These are phyloP conservation scores for Ceratobasidium sp. DNA, from an alignment of 1,284 basidiomycete genomes.

Conservation along the genomic window DNA sequence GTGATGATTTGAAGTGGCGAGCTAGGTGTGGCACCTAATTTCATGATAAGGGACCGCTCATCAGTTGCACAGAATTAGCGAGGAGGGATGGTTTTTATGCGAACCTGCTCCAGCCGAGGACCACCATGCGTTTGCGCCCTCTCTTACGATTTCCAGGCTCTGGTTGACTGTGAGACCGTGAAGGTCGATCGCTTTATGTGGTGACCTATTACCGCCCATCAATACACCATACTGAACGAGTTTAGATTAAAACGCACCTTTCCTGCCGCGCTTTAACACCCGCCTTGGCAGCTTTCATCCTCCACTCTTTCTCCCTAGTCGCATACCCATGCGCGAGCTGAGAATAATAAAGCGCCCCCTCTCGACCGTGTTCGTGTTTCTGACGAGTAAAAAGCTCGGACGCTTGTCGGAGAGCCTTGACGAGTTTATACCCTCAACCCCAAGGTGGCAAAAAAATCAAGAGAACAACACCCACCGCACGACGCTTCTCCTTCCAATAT, in stretches of 20 bases:
- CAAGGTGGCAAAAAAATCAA: background rate
- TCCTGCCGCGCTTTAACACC: slow-evolving; percentile 35
- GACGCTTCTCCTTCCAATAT: slow-evolving; percentile 41
- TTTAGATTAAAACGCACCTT: slow-evolving; percentile 16
- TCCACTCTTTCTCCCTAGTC: slow-evolving; percentile 42
- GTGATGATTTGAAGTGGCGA: slow-evolving; percentile 39
- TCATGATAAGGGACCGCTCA: background rate
- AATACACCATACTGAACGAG: background rate
- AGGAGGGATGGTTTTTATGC: background rate
- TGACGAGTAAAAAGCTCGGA: slow-evolving; percentile 33
- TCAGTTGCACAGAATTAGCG: too few relatives aligned
- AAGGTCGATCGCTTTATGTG: slow-evolving; percentile 42
- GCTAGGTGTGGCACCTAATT: slow-evolving; percentile 12
- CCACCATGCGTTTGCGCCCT: slow-evolving; percentile 46
- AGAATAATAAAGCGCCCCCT: slow-evolving; percentile 45
- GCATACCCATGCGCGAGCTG: slow-evolving; percentile 39
- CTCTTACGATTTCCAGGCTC: slow-evolving; percentile 42
- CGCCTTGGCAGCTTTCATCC: slow-evolving; percentile 43
- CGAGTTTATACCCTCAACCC: background rate
- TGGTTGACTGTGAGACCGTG: slow-evolving; percentile 45
- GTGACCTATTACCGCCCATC: slow-evolving; percentile 9
- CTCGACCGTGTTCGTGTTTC: slow-evolving; percentile 41
- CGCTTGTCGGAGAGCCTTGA: slow-evolving; percentile 36
- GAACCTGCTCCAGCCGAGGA: slow-evolving; percentile 42
- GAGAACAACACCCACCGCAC: background rate